phyloP scores from a whole-genome alignment of 192 early-diverging fungal species.

The Umbelopsis sp. region DNA sequence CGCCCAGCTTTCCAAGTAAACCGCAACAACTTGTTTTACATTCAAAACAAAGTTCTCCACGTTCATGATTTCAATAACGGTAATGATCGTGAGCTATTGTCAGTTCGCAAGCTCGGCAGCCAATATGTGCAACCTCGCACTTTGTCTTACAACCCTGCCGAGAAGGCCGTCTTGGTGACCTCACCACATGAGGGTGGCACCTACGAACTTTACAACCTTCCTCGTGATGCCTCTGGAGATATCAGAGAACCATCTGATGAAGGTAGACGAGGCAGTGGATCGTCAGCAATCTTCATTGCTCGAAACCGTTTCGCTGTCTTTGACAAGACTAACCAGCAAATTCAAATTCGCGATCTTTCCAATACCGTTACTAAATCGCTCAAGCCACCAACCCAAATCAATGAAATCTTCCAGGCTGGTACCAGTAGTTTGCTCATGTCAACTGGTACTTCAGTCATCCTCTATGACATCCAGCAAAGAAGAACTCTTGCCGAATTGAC shows the following conservation, averaged over 20 bases:
- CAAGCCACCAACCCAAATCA: constrained; percentile 74
- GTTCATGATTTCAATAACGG: constrained; percentile 78
- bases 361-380: constrained; percentile 92
- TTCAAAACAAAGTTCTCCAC: constrained; percentile 86
- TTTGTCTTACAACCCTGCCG: constrained; percentile 94
- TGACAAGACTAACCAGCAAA: constrained; percentile 81
- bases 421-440: constrained; percentile 83
- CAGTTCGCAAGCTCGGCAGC: constrained; percentile 74
- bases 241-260: constrained; percentile 63
- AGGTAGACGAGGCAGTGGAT: constrained; percentile 78
- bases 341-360: constrained; percentile 84
- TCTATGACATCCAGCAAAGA: constrained; percentile 91
- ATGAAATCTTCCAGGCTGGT: constrained; percentile 89
- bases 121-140: constrained; percentile 78
- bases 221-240: constrained; percentile 70
- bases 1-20: constrained; percentile 88
- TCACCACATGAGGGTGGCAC: constrained; percentile 86
- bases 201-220: constrained; percentile 89
- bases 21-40: constrained; percentile 84
- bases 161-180: constrained; percentile 85
- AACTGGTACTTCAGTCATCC: constrained; percentile 83
- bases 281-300: constrained; percentile 89
- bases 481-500: constrained; percentile 75
- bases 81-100: constrained; percentile 78
- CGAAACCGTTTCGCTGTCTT: constrained; percentile 98